These are phyloP conservation scores for Suillus alpinus DNA, from an alignment of 768 basidiomycete species.

Conservation along the genomic window DNA sequence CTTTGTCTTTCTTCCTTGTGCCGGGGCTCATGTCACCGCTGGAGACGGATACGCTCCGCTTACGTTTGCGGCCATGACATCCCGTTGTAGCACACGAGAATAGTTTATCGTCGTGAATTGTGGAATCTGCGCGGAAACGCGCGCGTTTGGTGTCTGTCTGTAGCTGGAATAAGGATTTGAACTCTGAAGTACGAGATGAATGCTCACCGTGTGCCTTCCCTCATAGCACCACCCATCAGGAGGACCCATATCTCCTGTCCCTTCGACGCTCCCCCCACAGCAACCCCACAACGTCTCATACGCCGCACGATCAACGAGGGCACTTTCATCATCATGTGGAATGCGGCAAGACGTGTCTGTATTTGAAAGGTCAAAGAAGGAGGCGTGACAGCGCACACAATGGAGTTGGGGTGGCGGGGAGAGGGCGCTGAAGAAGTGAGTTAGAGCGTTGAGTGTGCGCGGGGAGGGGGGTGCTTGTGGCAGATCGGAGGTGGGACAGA, in stretches of 20 bases:
- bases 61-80: conserved; percentile 44
- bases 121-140: conserved; percentile 75
- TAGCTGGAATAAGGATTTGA: not conserved
- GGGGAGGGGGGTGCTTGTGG: conserved; percentile 28
- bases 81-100: conserved; percentile 53
- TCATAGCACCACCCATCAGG: conserved; percentile 89
- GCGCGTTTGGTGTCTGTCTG: conserved; percentile 76
- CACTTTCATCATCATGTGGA: conserved; percentile 79
- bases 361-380: conserved; percentile 72
- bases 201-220: conserved; percentile 64
- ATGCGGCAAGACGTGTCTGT: conserved; percentile 66
- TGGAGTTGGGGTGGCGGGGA: conserved; percentile 67
- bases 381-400: conserved; percentile 72
- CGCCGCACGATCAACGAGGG: conserved; percentile 63
- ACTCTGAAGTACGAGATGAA: not conserved
- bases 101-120: conserved; percentile 62
- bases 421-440: conserved; percentile 59
- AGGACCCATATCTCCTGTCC: conserved; percentile 78
- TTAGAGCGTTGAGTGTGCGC: conserved; percentile 44
- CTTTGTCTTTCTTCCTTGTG: conserved; percentile 11
- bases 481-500: conserved; percentile 26
- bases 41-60: conserved; percentile 22
- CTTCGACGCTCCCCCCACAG: conserved; percentile 69
- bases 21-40: conserved; percentile 18
- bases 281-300: conserved; percentile 68